Evolutionary conservation across 495 filamentous ascomycete species (phyloP).

Genomic region (Penicillium waksmanii): DNA sequence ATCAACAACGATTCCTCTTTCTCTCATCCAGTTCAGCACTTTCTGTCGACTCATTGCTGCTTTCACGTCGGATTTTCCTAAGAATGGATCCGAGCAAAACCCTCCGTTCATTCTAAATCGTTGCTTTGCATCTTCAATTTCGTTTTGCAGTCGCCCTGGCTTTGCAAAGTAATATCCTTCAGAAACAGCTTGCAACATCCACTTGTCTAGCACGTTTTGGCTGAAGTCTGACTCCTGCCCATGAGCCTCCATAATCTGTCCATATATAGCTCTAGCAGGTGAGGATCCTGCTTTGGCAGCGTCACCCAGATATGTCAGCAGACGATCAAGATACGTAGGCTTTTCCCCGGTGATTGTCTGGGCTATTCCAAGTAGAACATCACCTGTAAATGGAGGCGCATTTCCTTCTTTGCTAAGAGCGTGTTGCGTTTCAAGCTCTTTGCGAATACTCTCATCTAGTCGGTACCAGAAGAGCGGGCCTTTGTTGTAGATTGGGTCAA

Average conservation of each 20-base stretch:
- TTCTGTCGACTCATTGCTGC: neutral
- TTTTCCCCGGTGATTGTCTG: slow-evolving; percentile 26
- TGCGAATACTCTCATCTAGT: slow-evolving; percentile 21
- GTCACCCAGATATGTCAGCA: slow-evolving; percentile 20
- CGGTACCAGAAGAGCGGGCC: slow-evolving; percentile 28
- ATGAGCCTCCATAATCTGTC: slow-evolving; percentile 22
- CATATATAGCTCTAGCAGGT: slow-evolving; percentile 23
- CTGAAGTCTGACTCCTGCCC: slow-evolving; percentile 11
- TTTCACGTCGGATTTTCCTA: slow-evolving; percentile 17
- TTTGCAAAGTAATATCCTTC: slow-evolving; percentile 21
- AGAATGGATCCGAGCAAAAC: slow-evolving; percentile 25
- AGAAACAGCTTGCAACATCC: slow-evolving; percentile 21
- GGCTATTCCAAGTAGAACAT: slow-evolving; percentile 27
- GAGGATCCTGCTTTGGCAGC: slow-evolving; percentile 20
- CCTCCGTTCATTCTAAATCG: slow-evolving; percentile 26
- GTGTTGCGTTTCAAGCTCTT: slow-evolving; percentile 24
- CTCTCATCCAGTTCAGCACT: slow-evolving; percentile 12
- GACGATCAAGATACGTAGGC: slow-evolving; percentile 24
- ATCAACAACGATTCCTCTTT: slow-evolving; percentile 19
- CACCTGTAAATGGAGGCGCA: slow-evolving; percentile 14
- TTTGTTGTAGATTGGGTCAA: slow-evolving; percentile 31
- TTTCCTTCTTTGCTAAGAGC: slow-evolving; percentile 14
- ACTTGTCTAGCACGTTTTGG: slow-evolving; percentile 11
- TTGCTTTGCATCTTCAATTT: slow-evolving; percentile 16
- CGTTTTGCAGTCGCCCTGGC: slow-evolving; percentile 1